These are phyloP conservation scores for Magnusiomyces ingens DNA, from an alignment of 1,139 yeast genomes.

Conservation along the genomic window DNA sequence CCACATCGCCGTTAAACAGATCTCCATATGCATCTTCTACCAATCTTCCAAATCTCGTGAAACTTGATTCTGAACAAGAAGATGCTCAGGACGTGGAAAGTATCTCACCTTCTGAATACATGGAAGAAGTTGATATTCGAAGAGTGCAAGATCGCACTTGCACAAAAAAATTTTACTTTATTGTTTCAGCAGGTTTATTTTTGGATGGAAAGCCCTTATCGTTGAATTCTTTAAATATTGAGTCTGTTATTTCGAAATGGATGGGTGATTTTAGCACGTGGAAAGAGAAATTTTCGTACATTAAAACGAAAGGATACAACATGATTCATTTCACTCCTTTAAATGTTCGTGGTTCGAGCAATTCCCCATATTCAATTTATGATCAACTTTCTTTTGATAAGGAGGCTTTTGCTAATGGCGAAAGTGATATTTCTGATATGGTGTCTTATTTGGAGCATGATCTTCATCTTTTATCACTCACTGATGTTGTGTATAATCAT, in stretches of 20 bases:
- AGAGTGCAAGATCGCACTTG: conserved; percentile 11
- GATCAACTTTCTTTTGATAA: conserved; percentile 82
- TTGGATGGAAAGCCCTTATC: conserved; percentile 54
- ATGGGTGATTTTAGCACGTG: conserved; percentile 62
- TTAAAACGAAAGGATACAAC: conserved; percentile 75
- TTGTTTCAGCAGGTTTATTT: conserved; percentile 70
- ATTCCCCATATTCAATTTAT: conserved; percentile 86
- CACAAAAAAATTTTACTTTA: conserved; percentile 63
- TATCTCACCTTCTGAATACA: not conserved
- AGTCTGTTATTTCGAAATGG: conserved; percentile 88
- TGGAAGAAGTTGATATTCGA: not conserved
- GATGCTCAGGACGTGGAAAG: not conserved
- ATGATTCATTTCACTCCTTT: conserved; percentile 95
- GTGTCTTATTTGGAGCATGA: conserved; percentile 46
- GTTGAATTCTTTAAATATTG: conserved; percentile 74
- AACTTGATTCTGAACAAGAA: not conserved
- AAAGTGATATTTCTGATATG: conserved; percentile 42
- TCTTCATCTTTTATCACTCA: conserved; percentile 63
- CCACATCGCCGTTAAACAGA: not conserved
- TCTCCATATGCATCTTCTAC: not conserved
- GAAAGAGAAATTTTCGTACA: conserved; percentile 55
- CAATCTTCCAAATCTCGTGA: not conserved
- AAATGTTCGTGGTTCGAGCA: conserved; percentile 78
- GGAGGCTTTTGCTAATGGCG: conserved; percentile 45
- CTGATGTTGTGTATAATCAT: conserved; percentile 92